A percentile compares a stretch with the other conserved stretches of the same genome.
Conservation (phyloP, 2,329 filamentous ascomycete genomes). For the Exophiala oligosperma region DNA sequence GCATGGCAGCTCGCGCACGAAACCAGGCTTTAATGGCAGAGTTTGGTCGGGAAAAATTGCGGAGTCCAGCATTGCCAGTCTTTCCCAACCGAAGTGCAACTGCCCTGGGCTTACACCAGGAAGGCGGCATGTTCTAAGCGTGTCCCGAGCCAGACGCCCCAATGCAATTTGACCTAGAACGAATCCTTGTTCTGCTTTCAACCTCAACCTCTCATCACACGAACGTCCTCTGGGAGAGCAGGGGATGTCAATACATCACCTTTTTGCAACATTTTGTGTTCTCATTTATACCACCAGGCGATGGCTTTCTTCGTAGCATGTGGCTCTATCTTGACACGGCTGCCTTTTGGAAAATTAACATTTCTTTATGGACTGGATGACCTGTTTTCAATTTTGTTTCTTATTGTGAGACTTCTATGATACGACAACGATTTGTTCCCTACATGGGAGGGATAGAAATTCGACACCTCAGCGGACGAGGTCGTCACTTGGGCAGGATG, state of each 20-base stretch:
- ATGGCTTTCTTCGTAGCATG: neutral
- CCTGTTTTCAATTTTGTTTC: too few relatives aligned
- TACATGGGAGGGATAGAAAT: neutral
- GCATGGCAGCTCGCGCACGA: slow-evolving; percentile 46
- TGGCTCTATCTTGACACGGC: neutral
- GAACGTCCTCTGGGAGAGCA: neutral
- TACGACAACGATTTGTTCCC: neutral
- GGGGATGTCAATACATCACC: too few relatives aligned
- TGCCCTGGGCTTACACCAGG: slow-evolving; percentile 23
- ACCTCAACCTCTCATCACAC: neutral
- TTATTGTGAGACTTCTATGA: neutral
- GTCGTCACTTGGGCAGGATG: too few relatives aligned
- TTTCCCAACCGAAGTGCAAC: slow-evolving; percentile 30
- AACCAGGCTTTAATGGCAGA: slow-evolving; percentile 39
- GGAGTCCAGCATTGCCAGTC: slow-evolving; percentile 25
- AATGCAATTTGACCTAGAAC: too few relatives aligned
- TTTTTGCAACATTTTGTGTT: neutral
- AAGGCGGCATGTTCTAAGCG: slow-evolving; percentile 28
- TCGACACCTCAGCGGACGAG: too few relatives aligned
- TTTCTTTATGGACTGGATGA: too few relatives aligned
- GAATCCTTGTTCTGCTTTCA: too few relatives aligned
- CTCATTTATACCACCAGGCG: neutral
- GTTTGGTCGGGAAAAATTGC: slow-evolving; percentile 24
- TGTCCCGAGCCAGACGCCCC: too few relatives aligned
- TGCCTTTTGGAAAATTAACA: neutral